These are phyloP conservation scores for Biscogniauxia mediterranea DNA, from an alignment of 2,329 filamentous ascomycete genomes.

Conservation along the genomic window DNA sequence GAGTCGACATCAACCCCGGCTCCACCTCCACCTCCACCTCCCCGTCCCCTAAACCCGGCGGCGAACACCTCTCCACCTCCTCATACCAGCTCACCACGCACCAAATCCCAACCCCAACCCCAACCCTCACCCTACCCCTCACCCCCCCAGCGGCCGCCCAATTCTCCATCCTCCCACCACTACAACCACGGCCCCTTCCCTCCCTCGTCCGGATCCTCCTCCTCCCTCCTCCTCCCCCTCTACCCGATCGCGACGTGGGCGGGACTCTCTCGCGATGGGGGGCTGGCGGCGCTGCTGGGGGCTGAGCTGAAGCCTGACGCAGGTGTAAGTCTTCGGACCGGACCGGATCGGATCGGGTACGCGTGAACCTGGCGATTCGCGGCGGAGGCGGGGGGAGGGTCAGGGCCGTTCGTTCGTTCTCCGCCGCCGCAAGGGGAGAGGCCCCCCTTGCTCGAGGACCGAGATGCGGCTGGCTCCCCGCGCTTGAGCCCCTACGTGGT, in stretches of 20 bases:
- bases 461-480: constrained; percentile 45
- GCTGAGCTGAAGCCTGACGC: constrained; percentile 51
- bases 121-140: constrained; percentile 17
- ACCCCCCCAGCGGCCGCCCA: constrained; percentile 22
- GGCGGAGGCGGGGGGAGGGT: constrained; percentile 39
- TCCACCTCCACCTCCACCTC: too few relatives aligned
- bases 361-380: constrained; percentile 46
- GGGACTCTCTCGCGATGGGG: constrained; percentile 28
- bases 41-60: too few relatives aligned
- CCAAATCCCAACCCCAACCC: neutral
- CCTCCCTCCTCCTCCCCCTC: too few relatives aligned
- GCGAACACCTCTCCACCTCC: neutral
- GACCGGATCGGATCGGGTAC: constrained; percentile 42
- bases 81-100: neutral
- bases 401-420: too few relatives aligned
- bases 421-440: too few relatives aligned
- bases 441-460: constrained; percentile 45
- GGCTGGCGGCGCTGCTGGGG: constrained; percentile 39
- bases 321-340: constrained; percentile 45
- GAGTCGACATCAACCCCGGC: neutral
- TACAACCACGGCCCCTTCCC: constrained; percentile 10
- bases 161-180: constrained; percentile 25
- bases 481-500: constrained; percentile 41
- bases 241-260: constrained; percentile 33
- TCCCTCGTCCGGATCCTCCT: constrained; percentile 26